These are phyloP conservation scores for Seiridium unicorne DNA, from an alignment of 2,329 filamentous ascomycete genomes.

Conservation along the genomic window DNA sequence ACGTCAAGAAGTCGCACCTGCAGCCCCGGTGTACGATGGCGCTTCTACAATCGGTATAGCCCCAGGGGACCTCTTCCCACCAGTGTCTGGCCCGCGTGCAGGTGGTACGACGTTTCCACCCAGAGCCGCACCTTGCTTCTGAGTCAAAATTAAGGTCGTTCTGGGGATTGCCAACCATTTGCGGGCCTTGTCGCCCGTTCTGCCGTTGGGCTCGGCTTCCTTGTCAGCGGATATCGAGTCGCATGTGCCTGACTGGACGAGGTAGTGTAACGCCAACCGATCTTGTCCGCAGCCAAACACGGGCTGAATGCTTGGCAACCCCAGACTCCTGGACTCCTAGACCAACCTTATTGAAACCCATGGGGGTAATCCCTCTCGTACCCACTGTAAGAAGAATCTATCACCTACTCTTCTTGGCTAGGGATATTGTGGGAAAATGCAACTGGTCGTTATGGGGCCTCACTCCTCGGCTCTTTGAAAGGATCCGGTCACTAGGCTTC, in stretches of 20 bases:
- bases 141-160: neutral
- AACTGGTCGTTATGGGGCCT: too few species aligned
- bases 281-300: neutral
- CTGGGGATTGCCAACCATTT: neutral
- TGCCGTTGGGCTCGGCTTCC: neutral
- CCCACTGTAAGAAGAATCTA: neutral
- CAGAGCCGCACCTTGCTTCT: neutral
- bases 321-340: neutral
- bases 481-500: too few species aligned
- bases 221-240: neutral
- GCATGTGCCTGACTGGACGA: neutral
- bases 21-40: neutral
- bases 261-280: neutral
- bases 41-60: neutral
- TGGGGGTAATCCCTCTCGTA: neutral
- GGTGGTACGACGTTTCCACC: neutral
- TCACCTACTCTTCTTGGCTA: too few species aligned
- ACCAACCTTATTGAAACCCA: neutral
- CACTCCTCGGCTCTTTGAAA: too few species aligned
- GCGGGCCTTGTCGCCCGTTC: neutral
- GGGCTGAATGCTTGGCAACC: constrained; percentile 3
- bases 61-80: neutral
- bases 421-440: too few species aligned
- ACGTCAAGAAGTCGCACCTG: neutral
- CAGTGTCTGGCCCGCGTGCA: neutral